Evolutionary conservation across 805 yeast species (phyloP).

Genomic region (Yarrowia porcina): DNA sequence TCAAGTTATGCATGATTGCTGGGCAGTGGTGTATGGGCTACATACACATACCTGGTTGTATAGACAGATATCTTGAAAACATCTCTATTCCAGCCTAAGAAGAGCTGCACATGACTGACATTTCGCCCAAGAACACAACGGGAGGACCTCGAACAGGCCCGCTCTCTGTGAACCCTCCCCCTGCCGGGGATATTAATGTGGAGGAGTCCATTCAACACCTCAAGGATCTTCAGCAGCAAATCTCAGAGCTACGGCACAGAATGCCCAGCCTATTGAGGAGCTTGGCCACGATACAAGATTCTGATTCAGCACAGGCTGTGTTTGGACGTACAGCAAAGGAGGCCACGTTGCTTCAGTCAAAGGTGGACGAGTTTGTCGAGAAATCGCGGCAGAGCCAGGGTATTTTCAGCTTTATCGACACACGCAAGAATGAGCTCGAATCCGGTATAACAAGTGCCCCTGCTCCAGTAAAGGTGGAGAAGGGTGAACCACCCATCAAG

Average conservation of each 20-base stretch:
- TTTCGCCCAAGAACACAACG: conserved; percentile 20
- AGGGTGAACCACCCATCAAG: background rate
- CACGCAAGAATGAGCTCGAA: conserved; percentile 9
- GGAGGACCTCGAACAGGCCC: background rate
- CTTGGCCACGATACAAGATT: conserved; percentile 18
- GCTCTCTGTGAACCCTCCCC: background rate
- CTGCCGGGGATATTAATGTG: background rate
- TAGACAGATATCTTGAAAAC: background rate
- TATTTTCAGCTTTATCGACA: conserved; percentile 5
- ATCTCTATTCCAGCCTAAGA: background rate
- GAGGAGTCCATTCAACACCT: conserved; percentile 16
- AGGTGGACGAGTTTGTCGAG: conserved; percentile 23
- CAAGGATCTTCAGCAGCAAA: background rate
- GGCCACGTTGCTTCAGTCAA: conserved; percentile 9
- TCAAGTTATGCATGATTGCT: conserved; percentile 9
- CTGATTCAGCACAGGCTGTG: conserved; percentile 17
- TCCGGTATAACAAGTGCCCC: background rate
- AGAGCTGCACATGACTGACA: conserved; percentile 1
- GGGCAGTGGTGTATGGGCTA: too few species aligned
- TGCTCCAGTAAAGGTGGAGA: background rate
- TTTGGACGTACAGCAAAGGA: conserved; percentile 19
- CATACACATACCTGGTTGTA: too few species aligned
- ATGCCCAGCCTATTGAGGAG: conserved; percentile 14
- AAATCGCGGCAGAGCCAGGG: conserved; percentile 16
- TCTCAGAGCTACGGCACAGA: conserved; percentile 13